These are phyloP conservation scores for Acidiella bohemica DNA, from an alignment of 495 filamentous ascomycete genomes.

Conservation along the genomic window DNA sequence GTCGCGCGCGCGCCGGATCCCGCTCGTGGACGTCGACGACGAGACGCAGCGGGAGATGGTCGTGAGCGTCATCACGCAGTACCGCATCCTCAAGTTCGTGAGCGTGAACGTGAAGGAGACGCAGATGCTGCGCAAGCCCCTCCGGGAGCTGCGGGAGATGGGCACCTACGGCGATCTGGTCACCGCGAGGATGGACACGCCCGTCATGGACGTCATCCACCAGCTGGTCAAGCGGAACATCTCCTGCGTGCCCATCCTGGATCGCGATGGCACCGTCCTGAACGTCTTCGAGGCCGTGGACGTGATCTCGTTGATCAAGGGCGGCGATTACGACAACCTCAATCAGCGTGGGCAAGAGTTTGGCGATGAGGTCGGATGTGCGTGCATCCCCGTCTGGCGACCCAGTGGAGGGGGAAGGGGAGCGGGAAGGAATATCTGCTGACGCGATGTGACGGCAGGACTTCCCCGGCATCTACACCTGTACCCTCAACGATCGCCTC, in stretches of 20 bases:
- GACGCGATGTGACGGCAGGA: conserved; percentile 40
- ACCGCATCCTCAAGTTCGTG: conserved; percentile 95
- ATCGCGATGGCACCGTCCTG: conserved; percentile 65
- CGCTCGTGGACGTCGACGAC: conserved; percentile 85
- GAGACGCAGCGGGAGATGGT: conserved; percentile 89
- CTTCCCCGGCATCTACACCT: conserved; percentile 94
- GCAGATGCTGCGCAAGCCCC: conserved; percentile 71
- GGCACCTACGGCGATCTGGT: conserved; percentile 71
- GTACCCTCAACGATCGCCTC: conserved; percentile 76
- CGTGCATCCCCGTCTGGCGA: conserved; percentile 8
- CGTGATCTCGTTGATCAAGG: conserved; percentile 90
- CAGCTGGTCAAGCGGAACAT: conserved; percentile 85
- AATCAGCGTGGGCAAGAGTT: conserved; percentile 75
- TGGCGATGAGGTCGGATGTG: conserved; percentile 73
- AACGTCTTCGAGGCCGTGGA: conserved; percentile 98
- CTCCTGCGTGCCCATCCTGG: conserved; percentile 86
- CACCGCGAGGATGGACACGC: conserved; percentile 80
- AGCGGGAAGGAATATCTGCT: background rate
- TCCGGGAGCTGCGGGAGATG: conserved; percentile 67
- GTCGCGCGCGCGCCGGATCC: conserved; percentile 83
- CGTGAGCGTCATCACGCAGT: conserved; percentile 93
- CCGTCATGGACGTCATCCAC: conserved; percentile 93
- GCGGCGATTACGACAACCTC: conserved; percentile 81
- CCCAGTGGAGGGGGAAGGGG: background rate
- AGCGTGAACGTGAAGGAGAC: conserved; percentile 93